Evolutionary conservation across 768 basidiomycete species (phyloP).

Genomic region (Austroboletus eburneus): DNA sequence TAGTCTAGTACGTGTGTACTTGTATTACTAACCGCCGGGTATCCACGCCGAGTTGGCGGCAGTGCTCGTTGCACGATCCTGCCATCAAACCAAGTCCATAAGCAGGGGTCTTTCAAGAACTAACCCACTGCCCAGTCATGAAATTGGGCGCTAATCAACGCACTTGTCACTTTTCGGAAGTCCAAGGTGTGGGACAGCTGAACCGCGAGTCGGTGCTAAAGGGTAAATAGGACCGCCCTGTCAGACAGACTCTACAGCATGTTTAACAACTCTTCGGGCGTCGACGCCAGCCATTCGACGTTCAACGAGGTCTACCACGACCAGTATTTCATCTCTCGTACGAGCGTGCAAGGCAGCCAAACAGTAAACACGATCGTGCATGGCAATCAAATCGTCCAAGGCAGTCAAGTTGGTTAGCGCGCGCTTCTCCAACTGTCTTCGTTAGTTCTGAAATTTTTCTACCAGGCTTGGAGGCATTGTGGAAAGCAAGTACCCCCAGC

Average conservation of each 20-base stretch:
- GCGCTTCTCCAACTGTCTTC: neutral
- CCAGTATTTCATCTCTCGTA: constrained; percentile 6
- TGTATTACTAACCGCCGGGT: no score
- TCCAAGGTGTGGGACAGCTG: neutral
- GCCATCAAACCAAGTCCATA: no score
- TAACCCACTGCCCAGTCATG: no score
- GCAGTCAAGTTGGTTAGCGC: neutral
- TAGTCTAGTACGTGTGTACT: no score
- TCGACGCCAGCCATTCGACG: constrained; percentile 16
- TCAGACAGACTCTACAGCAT: no score
- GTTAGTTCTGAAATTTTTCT: neutral
- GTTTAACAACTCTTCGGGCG: constrained; percentile 16
- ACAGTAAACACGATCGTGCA: constrained; percentile 13
- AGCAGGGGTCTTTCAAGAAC: no score
- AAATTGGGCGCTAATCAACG: neutral
- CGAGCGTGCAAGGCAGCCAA: constrained; percentile 11
- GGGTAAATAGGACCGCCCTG: no score
- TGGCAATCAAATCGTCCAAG: constrained; percentile 13
- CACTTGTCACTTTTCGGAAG: neutral
- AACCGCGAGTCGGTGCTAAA: no score
- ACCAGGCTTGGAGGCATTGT: constrained; percentile 6
- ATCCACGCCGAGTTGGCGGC: no score
- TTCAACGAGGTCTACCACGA: constrained; percentile 16
- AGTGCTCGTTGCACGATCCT: no score
- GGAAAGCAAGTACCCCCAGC: constrained; percentile 10